Evolutionary conservation across 2,329 filamentous ascomycete species (phyloP).

Genomic region (Periconia sp.): DNA sequence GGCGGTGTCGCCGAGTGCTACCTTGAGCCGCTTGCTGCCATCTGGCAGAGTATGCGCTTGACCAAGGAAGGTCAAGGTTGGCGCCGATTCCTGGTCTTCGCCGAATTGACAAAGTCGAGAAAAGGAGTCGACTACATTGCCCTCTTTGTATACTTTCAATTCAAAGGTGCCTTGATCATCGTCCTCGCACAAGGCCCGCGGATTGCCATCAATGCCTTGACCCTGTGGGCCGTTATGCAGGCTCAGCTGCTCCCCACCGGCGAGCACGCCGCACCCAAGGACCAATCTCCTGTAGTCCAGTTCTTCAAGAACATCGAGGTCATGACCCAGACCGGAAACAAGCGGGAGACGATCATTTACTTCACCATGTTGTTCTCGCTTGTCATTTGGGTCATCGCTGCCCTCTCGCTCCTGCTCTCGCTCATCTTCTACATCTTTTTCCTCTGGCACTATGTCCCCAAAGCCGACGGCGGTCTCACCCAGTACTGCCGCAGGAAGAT

Average conservation of each 20-base stretch:
- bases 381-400: conserved; percentile 84
- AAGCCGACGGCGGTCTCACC: conserved; percentile 77
- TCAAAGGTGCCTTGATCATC: conserved; percentile 82
- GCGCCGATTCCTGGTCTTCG: conserved; percentile 90
- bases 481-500: conserved; percentile 93
- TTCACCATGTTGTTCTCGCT: conserved; percentile 92
- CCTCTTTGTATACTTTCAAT: conserved; percentile 87
- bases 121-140: conserved; percentile 91
- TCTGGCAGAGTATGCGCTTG: conserved; percentile 81
- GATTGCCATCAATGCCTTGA: conserved; percentile 88
- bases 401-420: conserved; percentile 74
- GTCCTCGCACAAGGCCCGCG: conserved; percentile 91
- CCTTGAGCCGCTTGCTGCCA: conserved; percentile 83
- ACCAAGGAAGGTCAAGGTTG: conserved; percentile 75
- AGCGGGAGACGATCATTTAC: conserved; percentile 80
- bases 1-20: conserved; percentile 92
- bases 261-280: conserved; percentile 57
- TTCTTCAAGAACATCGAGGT: conserved; percentile 84
- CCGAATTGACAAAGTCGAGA: conserved; percentile 86
- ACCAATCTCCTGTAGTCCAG: conserved; percentile 69
- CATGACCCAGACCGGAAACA: conserved; percentile 72
- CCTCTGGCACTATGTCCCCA: conserved; percentile 89
- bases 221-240: conserved; percentile 82
- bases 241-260: conserved; percentile 72
- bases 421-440: conserved; percentile 84